These are phyloP conservation scores for Aspergillus spinulosporus DNA, from an alignment of 2,329 filamentous ascomycete species.

Conservation along the genomic window DNA sequence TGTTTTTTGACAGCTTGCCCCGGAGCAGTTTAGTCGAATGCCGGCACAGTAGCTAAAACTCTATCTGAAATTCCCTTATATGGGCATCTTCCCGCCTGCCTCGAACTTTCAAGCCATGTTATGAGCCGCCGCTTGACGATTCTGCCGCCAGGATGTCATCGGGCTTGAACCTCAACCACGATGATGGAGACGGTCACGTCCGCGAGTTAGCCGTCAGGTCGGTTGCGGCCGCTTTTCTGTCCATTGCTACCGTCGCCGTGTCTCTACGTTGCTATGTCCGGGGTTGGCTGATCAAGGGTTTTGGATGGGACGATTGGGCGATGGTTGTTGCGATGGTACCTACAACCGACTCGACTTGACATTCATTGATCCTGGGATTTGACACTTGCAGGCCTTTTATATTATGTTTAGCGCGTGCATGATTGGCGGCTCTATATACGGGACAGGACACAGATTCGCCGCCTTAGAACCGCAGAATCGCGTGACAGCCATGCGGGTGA, in stretches of 20 bases:
- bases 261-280: conserved; percentile 8
- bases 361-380: neutral
- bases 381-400: conserved; percentile 4
- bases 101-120: neutral
- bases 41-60: neutral
- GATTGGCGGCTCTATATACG: conserved; percentile 22
- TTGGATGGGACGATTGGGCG: conserved; percentile 12
- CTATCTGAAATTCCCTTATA: neutral
- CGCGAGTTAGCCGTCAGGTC: neutral
- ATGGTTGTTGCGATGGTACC: conserved; percentile 13
- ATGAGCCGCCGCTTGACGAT: neutral
- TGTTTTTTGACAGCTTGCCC: neutral
- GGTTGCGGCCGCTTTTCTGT: conserved; percentile 3
- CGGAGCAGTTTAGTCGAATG: neutral
- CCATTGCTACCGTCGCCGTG: neutral
- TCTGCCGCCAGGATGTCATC: neutral
- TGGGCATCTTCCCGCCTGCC: neutral
- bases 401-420: conserved; percentile 8
- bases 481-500: conserved; percentile 26
- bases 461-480: conserved; percentile 19
- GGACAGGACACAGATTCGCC: conserved; percentile 28
- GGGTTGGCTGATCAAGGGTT: neutral
- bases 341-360: too few relatives aligned
- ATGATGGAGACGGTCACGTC: neutral
- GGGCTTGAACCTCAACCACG: neutral